Evolutionary conservation across 1,284 basidiomycete genomes (phyloP).

Genomic region (Cystobasidiaceae sp.): DNA sequence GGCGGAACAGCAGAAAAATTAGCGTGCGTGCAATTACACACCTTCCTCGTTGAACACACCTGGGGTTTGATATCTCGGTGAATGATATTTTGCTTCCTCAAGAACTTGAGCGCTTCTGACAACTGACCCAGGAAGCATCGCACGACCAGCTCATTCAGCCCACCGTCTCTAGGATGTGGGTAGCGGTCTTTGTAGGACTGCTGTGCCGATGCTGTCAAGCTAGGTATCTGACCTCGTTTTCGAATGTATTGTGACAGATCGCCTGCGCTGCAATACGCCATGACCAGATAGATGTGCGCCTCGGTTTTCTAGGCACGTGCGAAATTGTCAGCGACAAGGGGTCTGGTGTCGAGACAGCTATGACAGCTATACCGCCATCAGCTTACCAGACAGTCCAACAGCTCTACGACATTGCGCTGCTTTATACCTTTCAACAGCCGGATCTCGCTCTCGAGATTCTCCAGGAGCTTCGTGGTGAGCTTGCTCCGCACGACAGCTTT

Average conservation of each 20-base stretch:
- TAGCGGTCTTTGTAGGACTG: conserved; percentile 54
- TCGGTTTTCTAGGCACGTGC: conserved; percentile 66
- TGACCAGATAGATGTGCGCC: conserved; percentile 91
- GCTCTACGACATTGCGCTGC: conserved; percentile 86
- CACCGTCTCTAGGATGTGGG: conserved; percentile 83
- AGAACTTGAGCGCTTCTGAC: conserved; percentile 85
- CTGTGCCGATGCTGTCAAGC: conserved; percentile 57
- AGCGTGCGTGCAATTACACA: too few relatives aligned
- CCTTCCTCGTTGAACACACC: conserved; percentile 51
- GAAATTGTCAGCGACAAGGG: not conserved
- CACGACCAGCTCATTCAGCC: conserved; percentile 83
- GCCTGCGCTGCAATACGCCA: conserved; percentile 93
- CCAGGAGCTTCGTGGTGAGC: conserved; percentile 84
- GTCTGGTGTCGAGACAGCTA: not conserved
- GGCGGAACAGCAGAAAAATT: not conserved
- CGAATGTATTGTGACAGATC: conserved; percentile 96
- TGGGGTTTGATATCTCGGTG: conserved; percentile 98
- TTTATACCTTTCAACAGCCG: conserved; percentile 90
- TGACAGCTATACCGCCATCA: not conserved
- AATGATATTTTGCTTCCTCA: conserved; percentile 81
- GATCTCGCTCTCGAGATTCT: conserved; percentile 96
- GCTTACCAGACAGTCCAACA: conserved; percentile 78
- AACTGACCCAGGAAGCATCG: conserved; percentile 90
- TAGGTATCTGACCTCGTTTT: conserved; percentile 78
- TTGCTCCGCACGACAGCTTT: conserved; percentile 89